Base-by-base conservation (phyloP, 1,284 basidiomycete genomes). In the Marasmius tenuissimus region DNA sequence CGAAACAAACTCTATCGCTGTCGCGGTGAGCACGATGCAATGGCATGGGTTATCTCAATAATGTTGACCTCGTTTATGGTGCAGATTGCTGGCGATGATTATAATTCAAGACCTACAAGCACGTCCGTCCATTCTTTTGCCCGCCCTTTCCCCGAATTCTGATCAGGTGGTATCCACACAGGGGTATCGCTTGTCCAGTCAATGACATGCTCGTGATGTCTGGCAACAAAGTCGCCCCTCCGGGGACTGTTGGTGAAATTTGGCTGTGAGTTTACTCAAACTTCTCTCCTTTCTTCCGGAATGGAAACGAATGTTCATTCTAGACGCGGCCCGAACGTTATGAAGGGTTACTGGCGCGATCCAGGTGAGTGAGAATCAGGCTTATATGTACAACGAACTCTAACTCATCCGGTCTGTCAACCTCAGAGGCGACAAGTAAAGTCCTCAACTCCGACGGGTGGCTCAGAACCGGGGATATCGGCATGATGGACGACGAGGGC, bases 261-360 rank as follows among this genome's bases (percentile, higher is more conserved):
- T 87, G 84, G 84, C 65, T 86, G 82, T 85, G 68, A 73, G 83
- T 76, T 45, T 50, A 40, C 59, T 35, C 45, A 20, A 56, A 18
- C 6, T 57, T 27, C 3, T 33, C 27, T 18, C 18, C 4, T 57
- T 18, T 20, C 48, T 14, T 33, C 22, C 40, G 4, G 10, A 12
- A 37, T 50, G 20, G 38, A 16, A 10, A 18, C 12, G 34, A n/a
- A 20, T n/a, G 33, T 54, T 60, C 52, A 27, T 27, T 27, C 47
- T 63, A 85, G 85, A 67, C 82, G 82, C 7, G 85, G 87, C 9
- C 83, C 86, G 16, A 85, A 86, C 69, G 76, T 87, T 50, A 89
- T 89, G 78, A 82, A 84, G 65, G 79, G 81, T 16, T 91, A 91
- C 72, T 90, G 83, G 81, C 74, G 76, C 55, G 83, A 88, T 68